Base-by-base conservation (phyloP, 495 filamentous ascomycete genomes). In the Beverwykella pulmonaria region DNA sequence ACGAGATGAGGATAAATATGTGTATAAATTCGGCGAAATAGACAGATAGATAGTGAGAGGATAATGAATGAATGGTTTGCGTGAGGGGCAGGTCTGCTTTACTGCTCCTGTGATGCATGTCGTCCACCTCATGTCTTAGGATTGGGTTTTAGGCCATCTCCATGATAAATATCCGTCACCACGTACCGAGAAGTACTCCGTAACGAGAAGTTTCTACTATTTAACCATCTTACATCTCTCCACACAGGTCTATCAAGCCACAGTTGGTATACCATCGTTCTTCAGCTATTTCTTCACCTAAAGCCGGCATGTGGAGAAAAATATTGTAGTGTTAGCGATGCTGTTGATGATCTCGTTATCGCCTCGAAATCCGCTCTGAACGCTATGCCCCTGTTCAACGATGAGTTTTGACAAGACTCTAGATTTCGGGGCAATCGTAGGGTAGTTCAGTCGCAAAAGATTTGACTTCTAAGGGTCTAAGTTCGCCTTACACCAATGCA, bases 391-490 rank as follows among this genome's bases (percentile, higher is more conserved):
- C 36, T 54, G 48, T 64, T 44, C 26, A 57, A 56, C 44, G 30
- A 46, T 17, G 53, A 56, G 10, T 56, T 25, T 47, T 23, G 25
- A 56, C 29, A 64, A 9, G 14, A 23, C 50, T 49, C 12, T 47
- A 30, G 53, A 47, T 64, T 64, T 64, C 34, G 36, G 61, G 36
- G 23, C 48, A 48, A 56, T 56, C 20, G 17, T 61, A 53, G n/a
- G 27, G 12, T 61, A 29, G 59, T 53, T 1, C 25, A 52, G 22
- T 17, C n/a, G 53, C 32, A 22, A 34, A 36, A 53, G 47, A 61
- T n/a, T n/a, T n/a, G n/a, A n/a, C n/a, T n/a, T n/a, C n/a, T n/a
- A n/a, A n/a, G n/a, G n/a, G n/a, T n/a, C n/a, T n/a, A n/a, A n/a
- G n/a, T n/a, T n/a, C n/a, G n/a, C n/a, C n/a, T n/a, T n/a, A n/a